Base-by-base conservation (phyloP, 148 eudicot species). In the Chenopodium quinoa region DNA sequence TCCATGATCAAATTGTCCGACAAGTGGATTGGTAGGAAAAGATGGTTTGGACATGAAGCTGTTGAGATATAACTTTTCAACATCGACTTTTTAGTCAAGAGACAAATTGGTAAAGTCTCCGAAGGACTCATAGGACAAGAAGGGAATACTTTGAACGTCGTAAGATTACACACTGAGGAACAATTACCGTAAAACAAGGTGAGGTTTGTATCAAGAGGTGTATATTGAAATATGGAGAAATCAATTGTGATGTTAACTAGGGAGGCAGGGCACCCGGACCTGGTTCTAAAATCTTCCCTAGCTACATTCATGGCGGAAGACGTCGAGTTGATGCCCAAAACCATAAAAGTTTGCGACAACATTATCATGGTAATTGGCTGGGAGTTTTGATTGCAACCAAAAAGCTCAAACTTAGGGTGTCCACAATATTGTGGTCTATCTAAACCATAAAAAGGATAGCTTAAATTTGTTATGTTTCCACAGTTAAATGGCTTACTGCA, bases 331-430 rank as follows among this genome's bases (percentile, higher is more conserved):
- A 81, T 50, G 65, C 2, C 12, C 4, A 65, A 22, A 17, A 81
- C 66, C 0, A 10, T 13, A 13, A 83, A 83, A 6, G 7, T 32
- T 37, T 78, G 85, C 2, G 85, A 83, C 23, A 29, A 2, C 4
- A 82, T 77, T 1, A 0, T 63, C 32, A 83, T 83, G 4, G 65
- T 66, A 9, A 78, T 11, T 3, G 32, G 76, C 0, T 4, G 2
- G 14, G 34, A 32, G 4, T 16, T 25, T 73, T 83, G 85, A 27
- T 83, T 37, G 29, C 85, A 83, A 17, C 47, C 27, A 1, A 67
- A 40, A 12, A 83, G 79, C 78, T 83, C 75, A 37, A 83, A 83
- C 19, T 78, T 78, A 1, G 85, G 85, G 75, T 83, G 85, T 17
- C 85, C 85, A 40, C 85, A 83, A 17, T 83, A 78, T 23, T 69